Conservation (phyloP, 2,329 filamentous ascomycete species). For the Didymella sp. region DNA sequence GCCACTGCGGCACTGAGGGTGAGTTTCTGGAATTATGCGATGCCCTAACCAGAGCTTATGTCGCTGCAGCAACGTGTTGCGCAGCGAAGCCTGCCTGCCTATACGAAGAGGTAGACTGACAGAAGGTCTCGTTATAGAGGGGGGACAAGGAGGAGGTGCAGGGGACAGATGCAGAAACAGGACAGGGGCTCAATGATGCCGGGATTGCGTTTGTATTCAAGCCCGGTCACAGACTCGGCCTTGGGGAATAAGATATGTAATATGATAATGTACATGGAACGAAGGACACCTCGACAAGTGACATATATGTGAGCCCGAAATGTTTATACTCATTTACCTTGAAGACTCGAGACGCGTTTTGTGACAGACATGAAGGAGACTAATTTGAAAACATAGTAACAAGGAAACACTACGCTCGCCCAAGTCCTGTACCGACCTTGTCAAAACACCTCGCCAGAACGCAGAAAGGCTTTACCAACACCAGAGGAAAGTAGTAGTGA, state of each 20-base stretch:
- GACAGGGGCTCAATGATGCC: too few relatives aligned
- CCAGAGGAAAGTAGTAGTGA: background rate
- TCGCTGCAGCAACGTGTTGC: too few relatives aligned
- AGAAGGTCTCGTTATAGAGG: too few relatives aligned
- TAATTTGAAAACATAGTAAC: background rate
- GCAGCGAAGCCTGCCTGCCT: too few relatives aligned
- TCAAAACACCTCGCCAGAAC: background rate
- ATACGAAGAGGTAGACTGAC: too few relatives aligned
- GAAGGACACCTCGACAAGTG: background rate
- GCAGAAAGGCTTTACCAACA: background rate
- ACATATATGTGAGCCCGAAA: background rate
- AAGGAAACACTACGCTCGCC: background rate
- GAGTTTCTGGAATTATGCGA: too few relatives aligned
- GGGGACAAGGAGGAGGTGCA: too few relatives aligned
- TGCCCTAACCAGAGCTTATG: too few relatives aligned
- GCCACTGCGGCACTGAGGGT: too few relatives aligned
- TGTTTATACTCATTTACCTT: background rate
- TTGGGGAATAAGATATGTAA: background rate
- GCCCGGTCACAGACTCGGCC: background rate
- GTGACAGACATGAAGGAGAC: background rate
- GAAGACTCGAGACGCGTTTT: constrained; percentile 1
- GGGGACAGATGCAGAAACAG: too few relatives aligned
- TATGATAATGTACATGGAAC: background rate
- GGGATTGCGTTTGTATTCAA: too few relatives aligned
- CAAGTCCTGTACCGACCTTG: background rate